Conservation (phyloP, 1,284 basidiomycete genomes). For the Meira miltonrushii region DNA sequence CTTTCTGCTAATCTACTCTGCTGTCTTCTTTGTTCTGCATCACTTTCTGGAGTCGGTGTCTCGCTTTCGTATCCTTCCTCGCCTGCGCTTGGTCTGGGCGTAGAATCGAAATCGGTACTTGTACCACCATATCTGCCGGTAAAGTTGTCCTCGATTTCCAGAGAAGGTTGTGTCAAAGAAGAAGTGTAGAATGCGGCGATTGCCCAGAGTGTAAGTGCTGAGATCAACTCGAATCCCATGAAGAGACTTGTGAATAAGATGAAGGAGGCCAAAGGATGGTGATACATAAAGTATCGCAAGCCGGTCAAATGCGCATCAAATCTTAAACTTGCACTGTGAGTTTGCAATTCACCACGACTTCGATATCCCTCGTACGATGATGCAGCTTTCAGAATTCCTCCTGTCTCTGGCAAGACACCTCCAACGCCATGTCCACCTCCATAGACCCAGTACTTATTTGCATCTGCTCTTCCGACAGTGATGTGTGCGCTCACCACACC, state of each 20-base stretch:
- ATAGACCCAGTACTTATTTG: slow-evolving; percentile 37
- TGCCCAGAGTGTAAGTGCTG: slow-evolving; percentile 42
- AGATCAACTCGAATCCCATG: slow-evolving; percentile 39
- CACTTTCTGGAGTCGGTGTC: slow-evolving; percentile 15
- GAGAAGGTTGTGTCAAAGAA: slow-evolving; percentile 77
- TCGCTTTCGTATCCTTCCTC: slow-evolving; percentile 4
- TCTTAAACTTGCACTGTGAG: slow-evolving; percentile 32
- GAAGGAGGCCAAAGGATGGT: slow-evolving; percentile 42
- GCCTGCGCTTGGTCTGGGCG: background rate
- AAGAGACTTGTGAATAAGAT: slow-evolving; percentile 43
- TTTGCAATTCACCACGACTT: slow-evolving; percentile 44
- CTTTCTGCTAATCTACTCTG: slow-evolving; percentile 4
- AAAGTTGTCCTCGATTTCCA: slow-evolving; percentile 68
- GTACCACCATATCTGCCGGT: background rate
- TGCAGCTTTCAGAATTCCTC: slow-evolving; percentile 19
- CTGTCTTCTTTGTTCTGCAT: slow-evolving; percentile 15
- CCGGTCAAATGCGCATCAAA: slow-evolving; percentile 48
- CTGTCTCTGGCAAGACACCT: slow-evolving; percentile 13
- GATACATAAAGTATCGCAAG: slow-evolving; percentile 45
- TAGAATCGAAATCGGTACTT: slow-evolving; percentile 7
- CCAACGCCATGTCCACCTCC: slow-evolving; percentile 26
- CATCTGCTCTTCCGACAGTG: slow-evolving; percentile 34
- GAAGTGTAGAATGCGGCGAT: slow-evolving; percentile 38
- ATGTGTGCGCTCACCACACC: slow-evolving; percentile 13
- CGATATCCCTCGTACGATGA: slow-evolving; percentile 23